A percentile compares a stretch with the other conserved stretches of the same genome.
Conservation (phyloP, 352 stramenopile genomes). For the Phytopythium aichiense region DNA sequence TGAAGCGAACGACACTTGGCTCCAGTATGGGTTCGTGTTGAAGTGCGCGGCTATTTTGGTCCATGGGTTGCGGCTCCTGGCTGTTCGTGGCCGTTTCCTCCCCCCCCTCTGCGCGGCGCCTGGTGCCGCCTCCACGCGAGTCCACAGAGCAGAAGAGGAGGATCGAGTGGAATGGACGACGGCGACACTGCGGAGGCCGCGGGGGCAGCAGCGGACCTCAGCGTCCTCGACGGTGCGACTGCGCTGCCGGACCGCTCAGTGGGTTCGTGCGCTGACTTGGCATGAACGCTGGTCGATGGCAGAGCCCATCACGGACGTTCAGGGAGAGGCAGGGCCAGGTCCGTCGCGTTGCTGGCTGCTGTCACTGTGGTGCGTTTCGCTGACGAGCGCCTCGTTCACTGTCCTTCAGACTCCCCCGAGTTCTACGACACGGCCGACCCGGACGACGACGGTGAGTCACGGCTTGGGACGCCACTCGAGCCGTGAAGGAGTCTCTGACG, state of each 20-base stretch:
- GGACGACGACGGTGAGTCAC: not conserved
- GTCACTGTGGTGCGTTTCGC: not conserved
- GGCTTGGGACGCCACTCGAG: not conserved
- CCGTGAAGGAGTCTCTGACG: not conserved
- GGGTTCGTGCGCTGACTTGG: not conserved
- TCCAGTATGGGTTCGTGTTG: not conserved
- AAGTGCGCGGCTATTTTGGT: not conserved
- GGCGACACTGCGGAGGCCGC: not conserved
- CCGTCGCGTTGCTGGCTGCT: not conserved
- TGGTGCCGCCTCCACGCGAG: no score
- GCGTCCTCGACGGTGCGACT: constrained; percentile 27
- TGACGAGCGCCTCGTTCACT: not conserved
- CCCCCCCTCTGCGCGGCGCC: not conserved
- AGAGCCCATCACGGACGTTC: constrained; percentile 27
- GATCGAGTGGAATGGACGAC: not conserved
- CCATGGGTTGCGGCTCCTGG: not conserved
- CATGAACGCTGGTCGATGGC: not conserved
- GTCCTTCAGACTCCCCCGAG: not conserved
- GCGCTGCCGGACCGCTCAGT: not conserved
- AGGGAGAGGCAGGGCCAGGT: constrained; percentile 11
- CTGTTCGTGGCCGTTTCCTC: not conserved
- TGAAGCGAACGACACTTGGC: not conserved
- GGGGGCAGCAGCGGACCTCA: constrained; percentile 15
- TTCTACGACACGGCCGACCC: not conserved
- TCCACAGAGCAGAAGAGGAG: no score